Percentiles rank a stretch among this genome's conserved stretches.
phyloP scores from a whole-genome alignment of 768 basidiomycete genomes.

The Kwoniella dejecticola region DNA sequence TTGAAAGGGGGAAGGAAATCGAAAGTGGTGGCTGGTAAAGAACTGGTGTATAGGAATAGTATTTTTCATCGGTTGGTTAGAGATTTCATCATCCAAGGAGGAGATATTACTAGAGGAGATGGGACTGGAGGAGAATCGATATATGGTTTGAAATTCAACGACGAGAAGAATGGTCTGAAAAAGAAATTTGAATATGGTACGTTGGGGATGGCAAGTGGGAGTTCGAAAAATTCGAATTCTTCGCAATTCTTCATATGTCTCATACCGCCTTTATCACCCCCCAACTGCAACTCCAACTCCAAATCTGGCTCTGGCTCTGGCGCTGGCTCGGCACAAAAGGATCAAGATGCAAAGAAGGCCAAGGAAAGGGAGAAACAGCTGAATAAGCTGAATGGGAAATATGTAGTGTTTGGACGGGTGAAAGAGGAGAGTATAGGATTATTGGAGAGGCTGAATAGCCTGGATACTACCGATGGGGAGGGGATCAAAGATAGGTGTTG shows the following conservation, averaged over 20 bases:
- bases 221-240: constrained; percentile 2
- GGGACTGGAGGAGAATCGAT: constrained; percentile 4
- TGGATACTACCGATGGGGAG: not conserved
- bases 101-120: constrained; percentile 1
- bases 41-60: not conserved
- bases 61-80: constrained; percentile 1
- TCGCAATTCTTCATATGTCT: constrained; percentile 4
- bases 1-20: not conserved
- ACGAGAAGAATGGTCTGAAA: constrained; percentile 1
- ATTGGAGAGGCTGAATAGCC: not conserved
- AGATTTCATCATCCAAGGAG: constrained; percentile 6
- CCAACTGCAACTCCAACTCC: too few relatives aligned
- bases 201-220: not conserved
- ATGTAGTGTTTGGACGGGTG: not conserved
- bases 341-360: not conserved
- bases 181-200: not conserved
- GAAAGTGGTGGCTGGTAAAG: not conserved
- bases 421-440: not conserved
- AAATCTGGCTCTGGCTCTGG: too few relatives aligned
- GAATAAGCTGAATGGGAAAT: constrained; percentile 4
- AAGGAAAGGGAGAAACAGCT: not conserved
- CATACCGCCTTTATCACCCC: not conserved
- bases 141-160: constrained; percentile 1
- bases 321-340: too few relatives aligned
- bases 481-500: not conserved